A percentile compares a stretch with the other conserved stretches of the same genome.
Conservation (phyloP, 2,329 filamentous ascomycete species). For the Clarireedia monteithiana region DNA sequence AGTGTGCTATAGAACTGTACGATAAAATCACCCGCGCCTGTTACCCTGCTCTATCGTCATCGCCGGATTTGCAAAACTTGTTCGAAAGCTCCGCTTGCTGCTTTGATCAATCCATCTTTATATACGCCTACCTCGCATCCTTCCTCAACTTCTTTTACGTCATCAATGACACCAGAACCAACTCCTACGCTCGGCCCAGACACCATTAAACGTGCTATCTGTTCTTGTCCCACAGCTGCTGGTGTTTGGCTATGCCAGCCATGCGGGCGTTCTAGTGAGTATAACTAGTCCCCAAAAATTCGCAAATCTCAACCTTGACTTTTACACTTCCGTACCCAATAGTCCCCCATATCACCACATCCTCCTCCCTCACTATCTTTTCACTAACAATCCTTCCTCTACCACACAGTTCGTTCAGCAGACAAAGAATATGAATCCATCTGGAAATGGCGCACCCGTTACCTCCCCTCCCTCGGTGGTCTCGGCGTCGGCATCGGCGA, state of each 20-base stretch:
- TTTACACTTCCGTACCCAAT: too few species aligned
- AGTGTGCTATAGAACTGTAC: constrained; percentile 65
- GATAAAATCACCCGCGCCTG: constrained; percentile 67
- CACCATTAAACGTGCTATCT: constrained; percentile 22
- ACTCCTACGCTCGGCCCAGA: constrained; percentile 43
- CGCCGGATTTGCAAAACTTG: constrained; percentile 75
- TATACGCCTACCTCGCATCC: constrained; percentile 33
- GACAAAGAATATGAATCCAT: constrained; percentile 57
- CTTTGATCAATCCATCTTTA: constrained; percentile 31
- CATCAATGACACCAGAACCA: constrained; percentile 40
- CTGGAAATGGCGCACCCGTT: constrained; percentile 85
- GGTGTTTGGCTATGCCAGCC: constrained; percentile 80
- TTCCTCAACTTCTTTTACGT: not conserved
- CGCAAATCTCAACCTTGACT: too few species aligned
- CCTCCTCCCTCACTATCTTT: too few species aligned
- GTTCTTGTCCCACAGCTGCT: constrained; percentile 35
- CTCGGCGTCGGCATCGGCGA: constrained; percentile 83
- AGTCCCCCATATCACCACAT: too few species aligned
- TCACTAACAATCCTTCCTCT: too few species aligned
- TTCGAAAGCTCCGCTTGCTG: constrained; percentile 58
- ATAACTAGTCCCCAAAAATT: too few species aligned
- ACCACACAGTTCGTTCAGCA: constrained; percentile 39
- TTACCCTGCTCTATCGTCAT: constrained; percentile 64
- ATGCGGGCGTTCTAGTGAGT: constrained; percentile 57
- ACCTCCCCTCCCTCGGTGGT: constrained; percentile 71